Conservation (phyloP, 2,329 filamentous ascomycete species). For the Hymenoscyphus repandus region DNA sequence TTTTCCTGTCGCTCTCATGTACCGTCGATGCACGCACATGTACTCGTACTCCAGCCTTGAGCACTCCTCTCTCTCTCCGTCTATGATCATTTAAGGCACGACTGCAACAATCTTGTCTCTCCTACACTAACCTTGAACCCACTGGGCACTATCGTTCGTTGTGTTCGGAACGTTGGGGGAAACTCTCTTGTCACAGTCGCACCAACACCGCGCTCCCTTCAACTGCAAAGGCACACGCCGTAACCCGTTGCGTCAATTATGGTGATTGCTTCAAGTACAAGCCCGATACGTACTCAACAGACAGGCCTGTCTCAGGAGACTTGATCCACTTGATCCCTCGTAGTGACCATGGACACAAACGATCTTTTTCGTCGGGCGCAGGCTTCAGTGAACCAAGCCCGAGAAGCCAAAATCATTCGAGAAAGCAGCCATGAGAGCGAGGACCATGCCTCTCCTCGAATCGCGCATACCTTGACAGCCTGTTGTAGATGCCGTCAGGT, state of each 20-base stretch:
- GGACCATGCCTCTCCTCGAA: conserved; percentile 49
- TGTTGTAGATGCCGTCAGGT: conserved; percentile 78
- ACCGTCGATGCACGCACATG: no score
- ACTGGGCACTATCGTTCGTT: no score
- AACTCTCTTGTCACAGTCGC: neutral
- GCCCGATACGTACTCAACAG: conserved; percentile 8
- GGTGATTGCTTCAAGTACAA: conserved; percentile 19
- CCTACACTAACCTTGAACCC: no score
- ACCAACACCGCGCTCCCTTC: neutral
- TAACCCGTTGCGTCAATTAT: conserved; percentile 12
- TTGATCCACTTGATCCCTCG: no score
- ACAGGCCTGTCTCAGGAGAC: neutral
- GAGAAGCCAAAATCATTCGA: conserved; percentile 27
- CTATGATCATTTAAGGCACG: no score
- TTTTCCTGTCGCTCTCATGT: no score
- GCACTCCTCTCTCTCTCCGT: no score
- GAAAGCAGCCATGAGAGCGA: conserved; percentile 41
- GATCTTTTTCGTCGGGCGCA: conserved; percentile 57
- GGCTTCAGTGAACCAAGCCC: conserved; percentile 32
- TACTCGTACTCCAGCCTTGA: no score
- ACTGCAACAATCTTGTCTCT: no score
- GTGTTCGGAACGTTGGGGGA: no score
- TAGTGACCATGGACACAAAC: conserved; percentile 49
- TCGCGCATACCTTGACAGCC: conserved; percentile 74
- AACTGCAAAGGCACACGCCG: neutral